Evolutionary conservation across 176 grass and related monocot genomes (phyloP).

Genomic region (Puya raimondii): DNA sequence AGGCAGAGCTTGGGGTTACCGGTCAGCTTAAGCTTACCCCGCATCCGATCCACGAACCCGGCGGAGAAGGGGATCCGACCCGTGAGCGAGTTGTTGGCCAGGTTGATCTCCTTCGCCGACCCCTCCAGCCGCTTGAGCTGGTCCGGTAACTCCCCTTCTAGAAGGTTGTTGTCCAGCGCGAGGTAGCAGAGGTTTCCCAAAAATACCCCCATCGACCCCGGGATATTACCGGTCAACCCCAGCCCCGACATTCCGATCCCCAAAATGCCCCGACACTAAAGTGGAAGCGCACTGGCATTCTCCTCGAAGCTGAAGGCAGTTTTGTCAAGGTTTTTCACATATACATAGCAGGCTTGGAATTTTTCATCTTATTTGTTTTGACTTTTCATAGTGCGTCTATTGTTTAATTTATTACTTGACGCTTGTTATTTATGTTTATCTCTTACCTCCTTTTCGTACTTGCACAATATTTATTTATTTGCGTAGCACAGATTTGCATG

Average conservation of each 20-base stretch:
- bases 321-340: conserved; percentile 48
- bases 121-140: conserved; percentile 26
- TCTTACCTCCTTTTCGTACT: too few relatives aligned
- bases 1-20: conserved; percentile 40
- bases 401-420: too few relatives aligned
- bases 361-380: neutral
- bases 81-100: conserved; percentile 29
- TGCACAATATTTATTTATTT: too few relatives aligned
- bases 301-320: conserved; percentile 59
- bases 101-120: conserved; percentile 33
- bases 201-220: conserved; percentile 23
- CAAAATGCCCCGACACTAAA: conserved; percentile 17
- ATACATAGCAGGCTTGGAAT: neutral
- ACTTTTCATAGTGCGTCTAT: too few relatives aligned
- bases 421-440: too few relatives aligned
- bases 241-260: conserved; percentile 34
- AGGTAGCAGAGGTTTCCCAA: conserved; percentile 24
- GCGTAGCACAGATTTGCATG: too few relatives aligned
- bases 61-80: conserved; percentile 33
- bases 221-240: conserved; percentile 28
- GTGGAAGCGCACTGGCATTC: conserved; percentile 68
- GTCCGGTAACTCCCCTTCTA: conserved; percentile 31
- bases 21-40: conserved; percentile 26
- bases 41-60: conserved; percentile 17
- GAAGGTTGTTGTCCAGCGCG: conserved; percentile 31